These are phyloP conservation scores for Gleditsia sinensis DNA, from an alignment of 306 rosid genomes.

Conservation along the genomic window DNA sequence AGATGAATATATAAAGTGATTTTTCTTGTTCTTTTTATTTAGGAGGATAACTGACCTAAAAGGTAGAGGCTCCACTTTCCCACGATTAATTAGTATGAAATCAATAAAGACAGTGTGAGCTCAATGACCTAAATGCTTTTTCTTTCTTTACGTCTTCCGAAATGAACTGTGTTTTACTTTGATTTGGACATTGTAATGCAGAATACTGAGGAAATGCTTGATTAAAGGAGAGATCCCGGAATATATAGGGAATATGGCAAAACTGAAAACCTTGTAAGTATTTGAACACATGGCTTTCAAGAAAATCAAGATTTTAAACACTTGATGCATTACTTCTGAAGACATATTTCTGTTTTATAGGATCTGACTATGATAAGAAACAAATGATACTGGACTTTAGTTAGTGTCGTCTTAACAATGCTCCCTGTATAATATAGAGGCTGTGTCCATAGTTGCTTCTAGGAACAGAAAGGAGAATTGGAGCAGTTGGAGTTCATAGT, in stretches of 20 bases:
- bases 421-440: neutral
- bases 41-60: slow-evolving; percentile 90
- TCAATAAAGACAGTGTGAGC: slow-evolving; percentile 82
- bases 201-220: slow-evolving; percentile 73
- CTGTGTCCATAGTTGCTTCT: neutral
- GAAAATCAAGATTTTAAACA: neutral
- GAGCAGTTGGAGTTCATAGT: neutral
- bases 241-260: slow-evolving; percentile 60
- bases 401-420: neutral
- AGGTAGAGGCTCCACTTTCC: slow-evolving; percentile 64
- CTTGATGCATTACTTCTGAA: slow-evolving; percentile 8
- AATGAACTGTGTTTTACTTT: slow-evolving; percentile 14
- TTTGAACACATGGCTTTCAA: slow-evolving; percentile 19
- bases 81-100: slow-evolving; percentile 58
- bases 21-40: slow-evolving; percentile 28
- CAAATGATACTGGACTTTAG: neutral
- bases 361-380: neutral
- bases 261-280: slow-evolving; percentile 72
- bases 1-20: slow-evolving; percentile 36
- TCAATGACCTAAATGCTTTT: slow-evolving; percentile 32
- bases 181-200: slow-evolving; percentile 43
- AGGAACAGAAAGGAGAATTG: neutral
- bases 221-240: slow-evolving; percentile 64
- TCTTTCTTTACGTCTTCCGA: slow-evolving; percentile 28
- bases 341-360: neutral